These are phyloP conservation scores for Lipomyces anomalus DNA, from an alignment of 805 yeast species.

Conservation along the genomic window DNA sequence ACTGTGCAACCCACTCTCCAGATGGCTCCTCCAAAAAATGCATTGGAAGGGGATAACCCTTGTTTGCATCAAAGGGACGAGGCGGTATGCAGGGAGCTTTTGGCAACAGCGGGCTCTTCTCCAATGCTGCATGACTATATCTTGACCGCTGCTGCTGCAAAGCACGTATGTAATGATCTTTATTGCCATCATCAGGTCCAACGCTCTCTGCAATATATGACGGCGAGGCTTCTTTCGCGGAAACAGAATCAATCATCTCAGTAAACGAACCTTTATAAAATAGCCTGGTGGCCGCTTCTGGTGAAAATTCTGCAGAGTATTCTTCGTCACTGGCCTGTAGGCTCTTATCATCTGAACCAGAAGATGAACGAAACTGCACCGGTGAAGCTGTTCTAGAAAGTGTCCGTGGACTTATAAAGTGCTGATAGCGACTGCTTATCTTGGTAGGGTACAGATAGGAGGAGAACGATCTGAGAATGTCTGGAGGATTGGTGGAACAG, in stretches of 20 bases:
- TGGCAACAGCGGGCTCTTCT: conserved; percentile 12
- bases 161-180: neutral
- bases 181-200: conserved; percentile 1
- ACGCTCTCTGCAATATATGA: no score
- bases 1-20: neutral
- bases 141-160: neutral
- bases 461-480: no score
- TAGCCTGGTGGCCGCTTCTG: conserved; percentile 17
- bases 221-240: no score
- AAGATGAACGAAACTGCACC: no score
- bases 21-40: neutral
- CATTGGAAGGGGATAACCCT: conserved; percentile 19
- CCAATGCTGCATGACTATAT: neutral
- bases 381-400: no score
- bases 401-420: no score
- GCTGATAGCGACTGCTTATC: no score
- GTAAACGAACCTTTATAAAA: no score
- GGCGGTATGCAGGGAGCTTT: conserved; percentile 19
- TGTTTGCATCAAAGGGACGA: conserved; percentile 18
- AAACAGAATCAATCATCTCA: neutral
- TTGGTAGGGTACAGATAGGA: no score
- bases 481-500: no score
- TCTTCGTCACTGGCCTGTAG: no score
- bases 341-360: no score
- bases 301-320: conserved; percentile 22